Evolutionary conservation across 352 stramenopile species (phyloP), one percentile per base, ranked within the genome.

Genomic region (Elongisporangium undulatum): DNA sequence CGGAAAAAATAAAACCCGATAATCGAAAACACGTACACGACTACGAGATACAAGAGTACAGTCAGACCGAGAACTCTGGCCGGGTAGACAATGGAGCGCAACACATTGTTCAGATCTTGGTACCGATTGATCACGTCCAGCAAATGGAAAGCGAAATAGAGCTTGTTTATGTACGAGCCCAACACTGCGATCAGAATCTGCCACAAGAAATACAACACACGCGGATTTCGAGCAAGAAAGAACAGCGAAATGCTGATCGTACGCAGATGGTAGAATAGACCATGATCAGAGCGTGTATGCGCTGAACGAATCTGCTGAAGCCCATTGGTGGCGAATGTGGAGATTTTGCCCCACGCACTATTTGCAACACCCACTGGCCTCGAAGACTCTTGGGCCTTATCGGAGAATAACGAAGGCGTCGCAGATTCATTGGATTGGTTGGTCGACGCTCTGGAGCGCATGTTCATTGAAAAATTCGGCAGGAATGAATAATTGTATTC

Each of bases 121-220:
- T 85, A 92, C n/a, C 79, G 77, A 49, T 90, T 87, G n/a, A 92
- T 71, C 38, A 90, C 64, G 56, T 92, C 82, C 9, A 92, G 67
- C 19, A 92, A 51, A 49, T 90, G 79, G 49, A 90, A 90, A 20
- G 80, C 74, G 56, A 92, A 92, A 69, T 81, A 92, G 38, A 92
- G 74, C 39, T 85, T 87, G 67, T 87, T 84, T 17, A 92, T 61
- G 53, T 84, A 85, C 34, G 78, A 72, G 3, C 80, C 80, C 13
- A 87, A 62, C 19, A 90, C 71, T 7, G 82, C 76, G 26, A 87
- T 68, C 0, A 68, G 55, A 53, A 92, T 85, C 50, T 89, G 77
- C 60, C 69, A 58, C n/a, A 84, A 23, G 51, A 68, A 75, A 59
- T 90, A 90, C 24, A 88, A 24, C 24, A 89, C 72, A 13, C 78